Evolutionary conservation across 1,139 yeast species (phyloP).

Genomic region (Blastobotrys arbuscula): DNA sequence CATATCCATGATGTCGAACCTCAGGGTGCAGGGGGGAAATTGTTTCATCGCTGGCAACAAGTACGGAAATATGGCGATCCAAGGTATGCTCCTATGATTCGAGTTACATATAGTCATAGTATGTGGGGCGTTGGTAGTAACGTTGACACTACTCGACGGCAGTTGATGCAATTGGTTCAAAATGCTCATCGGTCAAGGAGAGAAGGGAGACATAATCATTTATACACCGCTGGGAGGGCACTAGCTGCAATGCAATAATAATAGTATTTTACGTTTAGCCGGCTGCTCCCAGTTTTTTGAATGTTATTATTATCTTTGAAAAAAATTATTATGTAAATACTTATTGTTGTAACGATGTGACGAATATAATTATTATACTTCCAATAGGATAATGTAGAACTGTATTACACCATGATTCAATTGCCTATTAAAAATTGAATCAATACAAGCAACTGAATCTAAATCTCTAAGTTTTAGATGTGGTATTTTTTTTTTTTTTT

Average conservation of each 20-base stretch:
- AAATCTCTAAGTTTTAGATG: no score
- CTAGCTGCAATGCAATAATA: constrained; percentile 7
- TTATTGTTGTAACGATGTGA: background rate
- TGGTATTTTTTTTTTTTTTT: no score
- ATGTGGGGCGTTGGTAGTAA: constrained; percentile 6
- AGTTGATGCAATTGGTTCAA: background rate
- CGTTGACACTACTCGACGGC: background rate
- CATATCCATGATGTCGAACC: constrained; percentile 7
- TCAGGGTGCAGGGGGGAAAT: background rate
- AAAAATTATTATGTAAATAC: no score
- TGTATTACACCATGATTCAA: no score
- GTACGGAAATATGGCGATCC: constrained; percentile 5
- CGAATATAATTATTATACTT: no score
- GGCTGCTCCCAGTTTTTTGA: background rate
- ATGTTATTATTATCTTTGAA: background rate
- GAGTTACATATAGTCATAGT: constrained; percentile 6
- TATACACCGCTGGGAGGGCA: constrained; percentile 7
- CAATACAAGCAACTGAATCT: no score
- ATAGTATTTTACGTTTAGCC: no score
- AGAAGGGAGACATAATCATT: background rate
- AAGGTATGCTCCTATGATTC: constrained; percentile 8
- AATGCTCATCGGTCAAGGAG: background rate
- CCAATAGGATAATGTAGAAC: no score
- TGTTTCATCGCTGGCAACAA: constrained; percentile 1
- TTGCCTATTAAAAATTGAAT: no score